A percentile compares a stretch with the other conserved stretches of the same genome.
Evolutionary conservation across 352 stramenopile genomes (phyloP).

Genomic region (Pythium brassicae): DNA sequence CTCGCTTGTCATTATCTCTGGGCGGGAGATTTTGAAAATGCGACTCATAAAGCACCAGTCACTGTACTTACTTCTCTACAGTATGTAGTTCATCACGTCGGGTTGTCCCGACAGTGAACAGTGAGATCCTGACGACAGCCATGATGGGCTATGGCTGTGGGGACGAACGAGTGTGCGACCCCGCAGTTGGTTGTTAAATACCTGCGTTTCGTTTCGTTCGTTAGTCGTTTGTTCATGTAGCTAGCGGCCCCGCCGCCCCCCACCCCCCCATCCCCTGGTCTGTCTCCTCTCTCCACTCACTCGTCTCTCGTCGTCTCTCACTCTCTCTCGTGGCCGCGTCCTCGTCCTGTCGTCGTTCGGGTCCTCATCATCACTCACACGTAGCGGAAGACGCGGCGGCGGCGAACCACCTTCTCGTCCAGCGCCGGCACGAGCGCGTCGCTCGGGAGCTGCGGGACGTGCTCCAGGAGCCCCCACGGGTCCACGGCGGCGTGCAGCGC

Average conservation of each 20-base stretch:
- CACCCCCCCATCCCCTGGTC: too few relatives aligned
- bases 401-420: slow-evolving; percentile 44
- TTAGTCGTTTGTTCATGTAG: slow-evolving; percentile 1
- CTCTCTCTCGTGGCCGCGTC: too few relatives aligned
- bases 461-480: slow-evolving; percentile 73
- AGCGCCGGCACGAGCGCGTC: slow-evolving; percentile 42
- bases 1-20: neutral
- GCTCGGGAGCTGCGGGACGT: slow-evolving; percentile 66
- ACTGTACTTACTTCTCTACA: too few relatives aligned
- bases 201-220: neutral
- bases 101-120: too few relatives aligned
- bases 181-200: neutral
- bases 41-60: too few relatives aligned
- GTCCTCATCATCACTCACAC: slow-evolving; percentile 25
- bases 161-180: too few relatives aligned
- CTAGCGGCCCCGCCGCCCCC: too few relatives aligned
- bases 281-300: neutral
- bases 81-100: too few relatives aligned
- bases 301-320: neutral
- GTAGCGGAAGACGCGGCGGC: slow-evolving; percentile 65
- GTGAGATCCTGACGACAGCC: too few relatives aligned
- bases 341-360: neutral
- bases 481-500: slow-evolving; percentile 44
- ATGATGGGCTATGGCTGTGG: too few relatives aligned
- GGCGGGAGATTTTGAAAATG: too few relatives aligned